phyloP scores from a whole-genome alignment of 306 rosid genomes.

The Vigna reflexopilosa region DNA sequence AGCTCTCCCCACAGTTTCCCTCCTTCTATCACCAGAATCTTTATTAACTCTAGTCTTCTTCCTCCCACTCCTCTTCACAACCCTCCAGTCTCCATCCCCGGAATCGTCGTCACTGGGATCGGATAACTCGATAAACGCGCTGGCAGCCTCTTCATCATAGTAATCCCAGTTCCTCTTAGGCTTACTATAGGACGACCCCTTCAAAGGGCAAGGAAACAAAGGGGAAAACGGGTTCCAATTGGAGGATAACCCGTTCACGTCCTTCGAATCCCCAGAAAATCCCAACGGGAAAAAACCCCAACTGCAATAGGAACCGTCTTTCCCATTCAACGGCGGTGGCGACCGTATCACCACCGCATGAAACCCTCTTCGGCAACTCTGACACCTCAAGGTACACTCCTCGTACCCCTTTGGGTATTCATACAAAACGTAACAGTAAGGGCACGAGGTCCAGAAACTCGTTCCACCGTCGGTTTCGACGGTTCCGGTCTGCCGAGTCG shows the following conservation, averaged over 20 bases:
- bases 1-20: slow-evolving; percentile 49
- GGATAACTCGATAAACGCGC: slow-evolving; percentile 57
- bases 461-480: slow-evolving; percentile 31
- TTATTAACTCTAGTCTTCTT: slow-evolving; percentile 48
- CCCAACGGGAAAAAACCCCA: slow-evolving; percentile 93
- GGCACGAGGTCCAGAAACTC: slow-evolving; percentile 96
- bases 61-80: slow-evolving; percentile 41
- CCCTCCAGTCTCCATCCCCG: slow-evolving; percentile 77
- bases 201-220: slow-evolving; percentile 71
- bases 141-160: slow-evolving; percentile 67
- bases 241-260: slow-evolving; percentile 45
- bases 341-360: slow-evolving; percentile 66
- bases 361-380: slow-evolving; percentile 80
- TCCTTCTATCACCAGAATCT: slow-evolving; percentile 42
- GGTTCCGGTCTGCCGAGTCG: slow-evolving; percentile 44
- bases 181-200: slow-evolving; percentile 37
- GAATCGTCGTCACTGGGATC: slow-evolving; percentile 79
- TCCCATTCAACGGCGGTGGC: slow-evolving; percentile 73
- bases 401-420: slow-evolving; percentile 83
- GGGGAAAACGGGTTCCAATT: slow-evolving; percentile 82
- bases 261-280: slow-evolving; percentile 53
- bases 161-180: slow-evolving; percentile 48
- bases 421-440: slow-evolving; percentile 78
- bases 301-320: slow-evolving; percentile 61
- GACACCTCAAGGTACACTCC: slow-evolving; percentile 87